A percentile compares a stretch with the other conserved stretches of the same genome.
Conservation (phyloP, 305 asterid genomes). For the Salvia sclarea region DNA sequence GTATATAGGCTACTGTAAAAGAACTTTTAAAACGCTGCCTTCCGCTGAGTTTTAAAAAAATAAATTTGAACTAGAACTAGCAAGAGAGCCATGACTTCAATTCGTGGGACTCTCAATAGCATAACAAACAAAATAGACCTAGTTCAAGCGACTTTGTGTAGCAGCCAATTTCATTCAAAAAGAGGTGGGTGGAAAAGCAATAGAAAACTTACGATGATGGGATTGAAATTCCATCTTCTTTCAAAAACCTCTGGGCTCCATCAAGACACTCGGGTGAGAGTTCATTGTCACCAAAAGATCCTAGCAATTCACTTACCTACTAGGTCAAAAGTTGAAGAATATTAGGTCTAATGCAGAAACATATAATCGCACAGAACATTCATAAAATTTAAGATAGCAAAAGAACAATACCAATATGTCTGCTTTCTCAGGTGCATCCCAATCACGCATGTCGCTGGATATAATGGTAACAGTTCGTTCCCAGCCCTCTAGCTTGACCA, state of each 20-base stretch:
- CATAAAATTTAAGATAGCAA: neutral
- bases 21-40: neutral
- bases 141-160: neutral
- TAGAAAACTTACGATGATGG: conserved; percentile 79
- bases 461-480: conserved; percentile 75
- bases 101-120: too few species aligned
- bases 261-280: conserved; percentile 99
- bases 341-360: conserved; percentile 4
- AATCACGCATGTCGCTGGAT: conserved; percentile 92
- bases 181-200: neutral
- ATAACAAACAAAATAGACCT: neutral
- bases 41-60: too few species aligned
- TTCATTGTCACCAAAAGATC: conserved; percentile 98
- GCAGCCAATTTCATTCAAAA: conserved; percentile 17
- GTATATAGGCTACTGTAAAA: neutral
- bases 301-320: conserved; percentile 97
- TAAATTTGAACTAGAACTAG: too few species aligned
- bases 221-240: conserved; percentile 90
- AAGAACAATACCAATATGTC: conserved; percentile 75
- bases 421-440: conserved; percentile 97
- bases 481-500: conserved; percentile 97
- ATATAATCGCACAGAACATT: conserved; percentile 16
- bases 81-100: too few species aligned
- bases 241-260: conserved; percentile 94
- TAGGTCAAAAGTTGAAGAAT: conserved; percentile 30